Conservation (phyloP, 176 grass and related monocot genomes). For the Oryza glumipatula region DNA sequence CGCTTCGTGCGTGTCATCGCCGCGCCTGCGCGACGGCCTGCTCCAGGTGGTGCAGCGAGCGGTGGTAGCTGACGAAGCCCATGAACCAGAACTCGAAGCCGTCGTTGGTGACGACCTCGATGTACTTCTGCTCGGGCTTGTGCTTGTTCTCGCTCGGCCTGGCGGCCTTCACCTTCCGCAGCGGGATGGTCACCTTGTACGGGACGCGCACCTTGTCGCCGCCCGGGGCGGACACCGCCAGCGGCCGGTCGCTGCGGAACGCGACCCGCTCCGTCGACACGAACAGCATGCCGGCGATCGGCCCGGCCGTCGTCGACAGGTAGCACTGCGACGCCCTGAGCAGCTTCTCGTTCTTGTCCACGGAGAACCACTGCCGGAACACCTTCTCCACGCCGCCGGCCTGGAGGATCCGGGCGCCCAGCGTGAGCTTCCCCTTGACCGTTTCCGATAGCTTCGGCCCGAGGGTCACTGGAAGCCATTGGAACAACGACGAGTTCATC, state of each 20-base stretch:
- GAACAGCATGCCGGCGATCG: slow-evolving; percentile 83
- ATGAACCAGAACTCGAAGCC: slow-evolving; percentile 97
- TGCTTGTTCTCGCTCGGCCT: slow-evolving; percentile 68
- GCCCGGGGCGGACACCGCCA: slow-evolving; percentile 46
- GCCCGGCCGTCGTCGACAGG: slow-evolving; percentile 78
- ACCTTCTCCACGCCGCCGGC: slow-evolving; percentile 81
- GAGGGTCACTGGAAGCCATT: slow-evolving; percentile 51
- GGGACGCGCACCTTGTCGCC: slow-evolving; percentile 59
- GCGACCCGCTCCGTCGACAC: slow-evolving; percentile 70
- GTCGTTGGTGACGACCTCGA: slow-evolving; percentile 77
- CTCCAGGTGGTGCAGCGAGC: slow-evolving; percentile 70
- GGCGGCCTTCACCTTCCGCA: slow-evolving; percentile 56
- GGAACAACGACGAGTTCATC: slow-evolving; percentile 37
- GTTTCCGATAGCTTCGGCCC: slow-evolving; percentile 64
- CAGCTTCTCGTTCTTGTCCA: slow-evolving; percentile 64
- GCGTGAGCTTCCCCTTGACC: slow-evolving; percentile 72
- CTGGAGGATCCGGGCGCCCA: slow-evolving; percentile 61
- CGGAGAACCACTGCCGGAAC: slow-evolving; percentile 74
- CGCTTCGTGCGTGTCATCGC: slow-evolving; percentile 14
- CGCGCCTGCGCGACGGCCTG: slow-evolving; percentile 62
- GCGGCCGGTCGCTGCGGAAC: slow-evolving; percentile 74
- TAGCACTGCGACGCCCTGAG: slow-evolving; percentile 76
- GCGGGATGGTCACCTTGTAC: slow-evolving; percentile 87
- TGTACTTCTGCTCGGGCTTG: slow-evolving; percentile 79
- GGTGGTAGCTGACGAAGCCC: slow-evolving; percentile 73